A percentile compares a stretch with the other conserved stretches of the same genome.
Conservation (phyloP, 805 yeast genomes). For the Saturnispora silvae region DNA sequence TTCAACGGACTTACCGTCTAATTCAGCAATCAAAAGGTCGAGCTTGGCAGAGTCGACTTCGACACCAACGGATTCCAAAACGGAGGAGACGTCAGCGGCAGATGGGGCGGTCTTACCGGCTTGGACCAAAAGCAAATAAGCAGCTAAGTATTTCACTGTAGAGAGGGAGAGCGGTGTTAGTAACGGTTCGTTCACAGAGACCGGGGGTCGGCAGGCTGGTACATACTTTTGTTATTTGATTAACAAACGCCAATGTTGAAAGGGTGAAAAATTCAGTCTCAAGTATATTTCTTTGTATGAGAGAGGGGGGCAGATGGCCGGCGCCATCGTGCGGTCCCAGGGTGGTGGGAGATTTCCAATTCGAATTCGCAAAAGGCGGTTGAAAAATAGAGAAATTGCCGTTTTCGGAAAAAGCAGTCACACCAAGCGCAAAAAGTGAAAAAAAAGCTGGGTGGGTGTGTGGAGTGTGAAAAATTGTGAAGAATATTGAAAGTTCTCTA, state of each 20-base stretch:
- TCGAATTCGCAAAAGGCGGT: background rate
- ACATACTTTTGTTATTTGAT: background rate
- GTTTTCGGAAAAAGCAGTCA: background rate
- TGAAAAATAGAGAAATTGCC: conserved; percentile 2
- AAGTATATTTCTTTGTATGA: background rate
- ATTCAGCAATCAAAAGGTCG: conserved; percentile 57
- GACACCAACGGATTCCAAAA: conserved; percentile 66
- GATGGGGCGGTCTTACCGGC: conserved; percentile 81
- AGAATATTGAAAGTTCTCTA: no score
- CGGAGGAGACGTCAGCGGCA: conserved; percentile 62
- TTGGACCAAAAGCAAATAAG: conserved; percentile 80
- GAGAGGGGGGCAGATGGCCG: background rate
- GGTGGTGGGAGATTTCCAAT: background rate
- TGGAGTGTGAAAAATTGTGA: no score
- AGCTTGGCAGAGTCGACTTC: conserved; percentile 75
- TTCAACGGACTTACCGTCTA: conserved; percentile 66
- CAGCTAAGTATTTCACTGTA: conserved; percentile 81
- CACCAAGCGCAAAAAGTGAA: background rate
- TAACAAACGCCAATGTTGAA: no score
- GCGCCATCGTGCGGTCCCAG: background rate
- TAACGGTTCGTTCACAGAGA: background rate
- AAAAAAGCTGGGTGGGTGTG: background rate
- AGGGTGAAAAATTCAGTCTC: background rate
- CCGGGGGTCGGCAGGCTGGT: background rate
- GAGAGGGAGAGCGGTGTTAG: background rate